A percentile compares a stretch with the other conserved stretches of the same genome.
Conservation (phyloP, 495 filamentous ascomycete genomes). For the Xylaria castorea region DNA sequence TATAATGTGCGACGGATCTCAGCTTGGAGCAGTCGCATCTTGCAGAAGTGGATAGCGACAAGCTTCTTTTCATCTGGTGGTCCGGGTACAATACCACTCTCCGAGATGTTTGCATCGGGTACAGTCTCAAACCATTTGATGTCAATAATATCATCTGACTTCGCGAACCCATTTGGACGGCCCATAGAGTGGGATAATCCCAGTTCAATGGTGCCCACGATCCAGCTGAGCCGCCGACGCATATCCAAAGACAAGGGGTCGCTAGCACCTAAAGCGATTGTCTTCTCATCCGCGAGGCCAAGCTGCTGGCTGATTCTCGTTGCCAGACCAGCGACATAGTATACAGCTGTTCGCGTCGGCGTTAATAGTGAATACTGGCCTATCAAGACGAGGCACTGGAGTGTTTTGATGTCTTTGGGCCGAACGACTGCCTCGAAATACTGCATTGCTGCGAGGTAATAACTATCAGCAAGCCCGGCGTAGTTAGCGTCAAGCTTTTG, state of each 20-base stretch:
- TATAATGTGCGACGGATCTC: constrained; percentile 87
- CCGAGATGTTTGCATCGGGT: constrained; percentile 80
- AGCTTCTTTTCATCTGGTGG: constrained; percentile 77
- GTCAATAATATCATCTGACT: constrained; percentile 77
- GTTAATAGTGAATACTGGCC: constrained; percentile 91
- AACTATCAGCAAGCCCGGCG: constrained; percentile 86
- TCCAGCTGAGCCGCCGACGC: constrained; percentile 86
- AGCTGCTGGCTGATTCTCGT: constrained; percentile 85
- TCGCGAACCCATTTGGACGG: constrained; percentile 80
- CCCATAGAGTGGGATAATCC: constrained; percentile 87
- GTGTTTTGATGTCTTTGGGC: constrained; percentile 80
- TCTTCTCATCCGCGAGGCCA: constrained; percentile 83
- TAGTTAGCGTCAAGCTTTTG: constrained; percentile 82
- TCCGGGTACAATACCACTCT: constrained; percentile 73
- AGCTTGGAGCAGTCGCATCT: constrained; percentile 86
- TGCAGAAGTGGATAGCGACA: constrained; percentile 88
- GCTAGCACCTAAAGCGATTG: constrained; percentile 65
- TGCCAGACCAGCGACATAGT: constrained; percentile 88
- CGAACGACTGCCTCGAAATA: constrained; percentile 78
- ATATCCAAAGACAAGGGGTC: constrained; percentile 79
- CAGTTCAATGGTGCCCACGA: constrained; percentile 81
- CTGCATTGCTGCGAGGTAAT: constrained; percentile 85
- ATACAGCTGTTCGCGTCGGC: constrained; percentile 85
- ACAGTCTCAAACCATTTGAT: constrained; percentile 80
- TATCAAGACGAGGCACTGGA: constrained; percentile 90